These are phyloP conservation scores for Thyridium curvatum DNA, from an alignment of 2,329 filamentous ascomycete species.

Conservation along the genomic window DNA sequence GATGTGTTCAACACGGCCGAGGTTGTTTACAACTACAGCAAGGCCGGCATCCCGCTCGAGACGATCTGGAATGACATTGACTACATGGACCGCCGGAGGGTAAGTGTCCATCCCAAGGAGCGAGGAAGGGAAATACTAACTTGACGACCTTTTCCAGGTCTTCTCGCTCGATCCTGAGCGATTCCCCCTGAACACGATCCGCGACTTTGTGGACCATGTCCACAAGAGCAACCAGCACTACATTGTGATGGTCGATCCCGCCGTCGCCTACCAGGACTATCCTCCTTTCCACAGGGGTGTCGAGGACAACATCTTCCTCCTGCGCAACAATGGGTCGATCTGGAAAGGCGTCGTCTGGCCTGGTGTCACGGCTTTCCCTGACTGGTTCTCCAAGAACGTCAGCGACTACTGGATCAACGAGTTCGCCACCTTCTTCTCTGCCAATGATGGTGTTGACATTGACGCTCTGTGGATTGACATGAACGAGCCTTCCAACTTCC, in stretches of 20 bases:
- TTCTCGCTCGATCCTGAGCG: conserved; percentile 59
- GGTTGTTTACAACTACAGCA: conserved; percentile 60
- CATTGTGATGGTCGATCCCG: conserved; percentile 68
- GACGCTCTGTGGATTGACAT: conserved; percentile 53
- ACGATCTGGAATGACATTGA: conserved; percentile 71
- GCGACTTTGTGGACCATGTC: conserved; percentile 55
- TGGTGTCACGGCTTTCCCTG: conserved; percentile 64
- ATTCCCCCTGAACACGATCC: conserved; percentile 56
- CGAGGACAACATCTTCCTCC: conserved; percentile 44
- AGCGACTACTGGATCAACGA: conserved; percentile 60
- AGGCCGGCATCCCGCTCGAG: conserved; percentile 62
- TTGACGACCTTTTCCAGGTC: conserved; percentile 31
- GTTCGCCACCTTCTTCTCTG: conserved; percentile 17
- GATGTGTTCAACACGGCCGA: conserved; percentile 64
- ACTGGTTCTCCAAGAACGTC: conserved; percentile 34
- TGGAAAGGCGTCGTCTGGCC: conserved; percentile 67
- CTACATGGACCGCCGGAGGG: conserved; percentile 49
- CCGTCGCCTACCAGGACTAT: conserved; percentile 53
- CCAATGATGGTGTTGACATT: conserved; percentile 47
- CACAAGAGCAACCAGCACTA: conserved; percentile 63
- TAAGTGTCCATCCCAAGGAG: not conserved
- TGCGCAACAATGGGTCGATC: conserved; percentile 50
- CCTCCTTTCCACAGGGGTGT: conserved; percentile 56
- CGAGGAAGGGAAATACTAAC: conserved; percentile 30
- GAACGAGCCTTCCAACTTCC: conserved; percentile 44